These are phyloP conservation scores for Xylaria sp. DNA, from an alignment of 2,329 filamentous ascomycete genomes.

Conservation along the genomic window DNA sequence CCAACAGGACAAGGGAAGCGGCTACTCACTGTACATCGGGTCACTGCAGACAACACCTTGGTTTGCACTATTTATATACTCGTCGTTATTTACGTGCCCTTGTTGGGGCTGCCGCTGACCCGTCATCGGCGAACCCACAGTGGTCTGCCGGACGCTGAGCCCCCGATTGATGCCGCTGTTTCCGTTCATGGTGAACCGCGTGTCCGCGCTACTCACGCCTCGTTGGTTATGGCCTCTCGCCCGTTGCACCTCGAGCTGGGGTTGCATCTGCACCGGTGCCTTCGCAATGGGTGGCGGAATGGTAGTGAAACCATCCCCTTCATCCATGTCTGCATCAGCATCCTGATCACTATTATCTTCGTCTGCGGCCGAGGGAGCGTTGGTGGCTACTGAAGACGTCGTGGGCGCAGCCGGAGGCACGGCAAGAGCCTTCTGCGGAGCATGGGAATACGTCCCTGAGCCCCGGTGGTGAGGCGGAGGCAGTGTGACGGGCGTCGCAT, in stretches of 20 bases:
- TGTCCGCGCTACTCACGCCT: conserved; percentile 46
- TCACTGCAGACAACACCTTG: conserved; percentile 59
- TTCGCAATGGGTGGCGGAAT: conserved; percentile 57
- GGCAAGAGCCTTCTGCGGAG: conserved; percentile 39
- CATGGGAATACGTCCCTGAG: conserved; percentile 39
- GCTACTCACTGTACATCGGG: conserved; percentile 56
- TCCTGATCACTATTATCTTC: conserved; percentile 61
- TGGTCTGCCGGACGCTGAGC: conserved; percentile 58
- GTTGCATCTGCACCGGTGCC: conserved; percentile 45
- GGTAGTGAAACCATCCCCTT: conserved; percentile 66
- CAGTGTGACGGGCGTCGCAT: conserved; percentile 35
- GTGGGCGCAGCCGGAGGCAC: conserved; percentile 35
- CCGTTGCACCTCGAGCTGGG: conserved; percentile 58
- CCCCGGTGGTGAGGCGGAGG: conserved; percentile 35
- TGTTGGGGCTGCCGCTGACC: conserved; percentile 49
- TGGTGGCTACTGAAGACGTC: conserved; percentile 38
- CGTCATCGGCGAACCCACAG: conserved; percentile 55
- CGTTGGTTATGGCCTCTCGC: conserved; percentile 54
- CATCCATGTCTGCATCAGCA: conserved; percentile 64
- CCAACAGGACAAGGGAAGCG: not conserved
- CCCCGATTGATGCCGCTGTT: conserved; percentile 51
- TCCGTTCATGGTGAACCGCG: conserved; percentile 58
- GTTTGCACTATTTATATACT: conserved; percentile 58
- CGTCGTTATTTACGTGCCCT: conserved; percentile 48
- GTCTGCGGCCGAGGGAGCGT: conserved; percentile 45